Base-by-base conservation (phyloP, 139 green algal genomes). In the Chlorella sp. region DNA sequence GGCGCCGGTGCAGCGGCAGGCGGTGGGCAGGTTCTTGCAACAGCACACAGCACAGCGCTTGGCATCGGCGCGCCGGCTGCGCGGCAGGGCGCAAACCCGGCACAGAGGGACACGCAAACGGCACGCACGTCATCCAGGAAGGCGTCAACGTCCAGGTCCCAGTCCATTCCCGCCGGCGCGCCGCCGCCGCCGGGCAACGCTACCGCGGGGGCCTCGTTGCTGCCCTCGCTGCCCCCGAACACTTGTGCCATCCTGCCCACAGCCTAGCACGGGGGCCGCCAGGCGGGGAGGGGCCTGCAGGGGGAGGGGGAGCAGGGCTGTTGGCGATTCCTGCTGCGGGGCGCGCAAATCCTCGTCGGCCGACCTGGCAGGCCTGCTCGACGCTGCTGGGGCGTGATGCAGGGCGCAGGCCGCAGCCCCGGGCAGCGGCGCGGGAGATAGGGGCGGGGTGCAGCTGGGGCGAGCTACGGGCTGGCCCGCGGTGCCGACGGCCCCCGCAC, bases 61-160 rank as follows among this genome's bases (percentile, higher is more conserved):
- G 15, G 44, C 7, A 17, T 55, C 44, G 7, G 20, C 17, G 34
- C 67, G n/a, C 20, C 3, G 25, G 34, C 67, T 39, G n/a, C 28
- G 64, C 30, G n/a, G 63, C 30, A 3, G 64, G 38, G 63, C 13
- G n/a, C n/a, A n/a, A n/a, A n/a, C n/a, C n/a, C n/a, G n/a, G n/a
- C n/a, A n/a, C n/a, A n/a, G n/a, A 26, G 3, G 15, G 23, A 18
- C 30, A 44, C 1, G 23, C 25, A 28, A 12, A 41, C 26, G 23
- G 39, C 39, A 38, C 82, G 55, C 62, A 87, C 76, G 26, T 82
- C 72, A 30, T 87, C 82, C 18, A 87, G 82, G 17, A 87, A 87
- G 13, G 72, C 72, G 7, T 87, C 82, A 0, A 87, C 73, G 38
- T 81, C 81, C 4, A 81, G 28, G 34, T 85, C 80, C 80, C 80